These are phyloP conservation scores for Neocatenulostroma microsporum DNA, from an alignment of 2,329 filamentous ascomycete genomes.

Conservation along the genomic window DNA sequence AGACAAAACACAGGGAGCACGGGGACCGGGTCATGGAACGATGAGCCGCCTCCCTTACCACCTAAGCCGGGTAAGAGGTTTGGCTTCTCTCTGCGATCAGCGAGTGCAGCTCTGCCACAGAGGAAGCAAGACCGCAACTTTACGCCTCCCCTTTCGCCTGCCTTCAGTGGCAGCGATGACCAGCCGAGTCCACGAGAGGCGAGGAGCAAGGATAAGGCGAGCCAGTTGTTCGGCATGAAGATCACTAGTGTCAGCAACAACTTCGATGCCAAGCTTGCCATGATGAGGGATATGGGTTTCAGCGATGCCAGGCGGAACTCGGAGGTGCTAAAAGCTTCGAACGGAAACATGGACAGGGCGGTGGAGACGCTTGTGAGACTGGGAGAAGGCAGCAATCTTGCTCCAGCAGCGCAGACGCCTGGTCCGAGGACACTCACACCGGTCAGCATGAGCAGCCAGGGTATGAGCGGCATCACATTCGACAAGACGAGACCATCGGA, in stretches of 20 bases:
- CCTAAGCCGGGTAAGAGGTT: constrained; percentile 55
- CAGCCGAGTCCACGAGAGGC: constrained; percentile 16
- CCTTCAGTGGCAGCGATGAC: constrained; percentile 22
- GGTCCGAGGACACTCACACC: constrained; percentile 26
- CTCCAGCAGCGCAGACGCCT: constrained; percentile 27
- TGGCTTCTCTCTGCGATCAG: constrained; percentile 58
- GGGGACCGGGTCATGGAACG: constrained; percentile 43
- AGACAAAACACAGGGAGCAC: constrained; percentile 52
- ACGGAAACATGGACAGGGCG: constrained; percentile 76
- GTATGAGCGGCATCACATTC: constrained; percentile 37
- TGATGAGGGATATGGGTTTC: constrained; percentile 87
- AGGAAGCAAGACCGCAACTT: constrained; percentile 38
- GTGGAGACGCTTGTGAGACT: constrained; percentile 77
- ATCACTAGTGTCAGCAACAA: constrained; percentile 49
- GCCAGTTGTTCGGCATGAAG: constrained; percentile 29
- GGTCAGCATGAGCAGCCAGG: constrained; percentile 41
- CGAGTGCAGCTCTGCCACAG: constrained; percentile 61
- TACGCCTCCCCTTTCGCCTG: constrained; percentile 30
- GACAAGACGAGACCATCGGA: constrained; percentile 29
- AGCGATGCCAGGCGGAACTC: constrained; percentile 72
- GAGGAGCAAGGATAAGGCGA: constrained; percentile 50
- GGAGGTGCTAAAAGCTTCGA: constrained; percentile 70
- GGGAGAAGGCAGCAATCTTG: constrained; percentile 57
- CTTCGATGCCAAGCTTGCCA: constrained; percentile 66
- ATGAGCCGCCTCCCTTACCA: constrained; percentile 50